Percentiles rank a stretch among this genome's conserved stretches.
Conservation (phyloP, 768 basidiomycete genomes). For the Termitomyces sp. region DNA sequence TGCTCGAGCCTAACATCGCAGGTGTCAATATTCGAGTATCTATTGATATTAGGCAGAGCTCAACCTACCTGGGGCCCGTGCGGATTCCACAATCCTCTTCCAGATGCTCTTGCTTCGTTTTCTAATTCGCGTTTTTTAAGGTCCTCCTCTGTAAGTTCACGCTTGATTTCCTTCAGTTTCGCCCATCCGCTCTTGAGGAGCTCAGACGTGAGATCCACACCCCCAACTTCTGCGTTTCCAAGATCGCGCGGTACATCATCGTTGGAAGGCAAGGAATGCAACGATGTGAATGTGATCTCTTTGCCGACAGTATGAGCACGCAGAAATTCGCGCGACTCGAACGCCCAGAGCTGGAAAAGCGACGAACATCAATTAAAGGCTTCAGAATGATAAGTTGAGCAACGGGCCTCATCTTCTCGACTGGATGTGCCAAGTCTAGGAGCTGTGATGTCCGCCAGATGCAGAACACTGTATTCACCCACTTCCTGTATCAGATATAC, state of each 20-base stretch:
- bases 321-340: constrained; percentile 90
- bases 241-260: constrained; percentile 80
- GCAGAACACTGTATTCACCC: constrained; percentile 61
- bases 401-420: constrained; percentile 82
- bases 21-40: constrained; percentile 1
- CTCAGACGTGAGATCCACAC: constrained; percentile 70
- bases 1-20: constrained; percentile 50
- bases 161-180: constrained; percentile 84
- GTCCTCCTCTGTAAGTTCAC: constrained; percentile 81
- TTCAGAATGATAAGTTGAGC: neutral
- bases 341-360: constrained; percentile 73
- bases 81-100: constrained; percentile 84
- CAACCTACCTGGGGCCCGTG: constrained; percentile 65
- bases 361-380: constrained; percentile 8
- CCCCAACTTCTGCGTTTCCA: constrained; percentile 70
- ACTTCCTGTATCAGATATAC: neutral
- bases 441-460: constrained; percentile 84
- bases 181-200: constrained; percentile 91
- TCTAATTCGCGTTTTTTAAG: constrained; percentile 69
- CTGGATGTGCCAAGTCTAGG: constrained; percentile 81
- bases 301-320: constrained; percentile 86
- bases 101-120: constrained; percentile 67
- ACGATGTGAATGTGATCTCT: constrained; percentile 79
- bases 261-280: constrained; percentile 73
- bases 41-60: constrained; percentile 4